Base-by-base conservation (phyloP, 192 early-diverging fungal genomes). In the Oehlia diaphana region DNA sequence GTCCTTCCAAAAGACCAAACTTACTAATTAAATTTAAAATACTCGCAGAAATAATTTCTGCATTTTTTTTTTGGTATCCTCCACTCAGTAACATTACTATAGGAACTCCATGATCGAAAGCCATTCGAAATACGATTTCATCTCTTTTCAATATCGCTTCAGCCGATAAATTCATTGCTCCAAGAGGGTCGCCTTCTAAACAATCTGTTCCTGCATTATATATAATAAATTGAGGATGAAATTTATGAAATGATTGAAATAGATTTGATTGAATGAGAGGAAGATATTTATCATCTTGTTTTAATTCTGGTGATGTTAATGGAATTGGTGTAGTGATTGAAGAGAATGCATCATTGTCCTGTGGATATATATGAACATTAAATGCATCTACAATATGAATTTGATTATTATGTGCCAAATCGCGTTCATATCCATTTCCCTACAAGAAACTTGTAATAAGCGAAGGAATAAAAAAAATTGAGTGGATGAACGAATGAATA, bases 41-140 rank as follows among this genome's bases (percentile, higher is more conserved):
- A 42, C 69, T 72, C 28, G 42, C n/a, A 10, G 68, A 13, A 58
- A 79, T 79, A 70, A 81, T 70, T 10, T 77, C 79, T 2, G 80
- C 76, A 63, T 81, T 81, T 76, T 77, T 77, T 23, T 70, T 81
- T 63, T 77, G 80, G 67, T 80, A 81, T 2, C 80, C 80, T 44
- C 78, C 78, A 58, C 78, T 73, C 42, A 79, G 62, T 9, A 79
- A 31, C 78, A 79, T 81, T 3, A 53, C 73, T 19, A 77, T 44
- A 16, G 80, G 80, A 35, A 81, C 47, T 28, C 78, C 63, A 44
- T 73, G 47, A 28, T 74, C 67, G 1, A 79, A n/a, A 33, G 80
- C 80, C 65, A 77, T 70, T 70, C 49, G 69, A 49, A 82, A 83
- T 49, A 83, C 76, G 19, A 71, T 21, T 47, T 58, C 37, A 67